phyloP scores from a whole-genome alignment of 202 grass and related monocot genomes.

The Panicum hallii region DNA sequence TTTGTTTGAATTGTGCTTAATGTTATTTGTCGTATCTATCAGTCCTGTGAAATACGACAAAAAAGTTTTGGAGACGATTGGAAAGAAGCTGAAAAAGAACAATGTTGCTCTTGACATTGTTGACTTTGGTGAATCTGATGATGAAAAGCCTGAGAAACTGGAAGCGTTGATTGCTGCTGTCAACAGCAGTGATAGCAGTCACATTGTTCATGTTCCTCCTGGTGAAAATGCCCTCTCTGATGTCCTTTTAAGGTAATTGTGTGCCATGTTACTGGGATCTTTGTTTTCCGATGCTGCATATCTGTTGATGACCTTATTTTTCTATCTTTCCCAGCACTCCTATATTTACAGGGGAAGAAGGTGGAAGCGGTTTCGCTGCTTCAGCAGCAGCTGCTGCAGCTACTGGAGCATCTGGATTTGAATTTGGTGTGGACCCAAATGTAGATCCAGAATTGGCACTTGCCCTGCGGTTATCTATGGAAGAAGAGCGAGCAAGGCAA shows the following conservation, averaged over 20 bases:
- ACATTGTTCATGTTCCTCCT: constrained; percentile 91
- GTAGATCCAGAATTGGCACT: constrained; percentile 93
- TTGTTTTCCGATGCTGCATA: constrained; percentile 5
- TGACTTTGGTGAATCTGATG: constrained; percentile 94
- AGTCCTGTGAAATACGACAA: constrained; percentile 92
- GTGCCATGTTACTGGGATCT: constrained; percentile 7
- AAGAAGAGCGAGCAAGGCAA: constrained; percentile 94
- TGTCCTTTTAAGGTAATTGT: constrained; percentile 83
- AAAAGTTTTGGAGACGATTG: constrained; percentile 84
- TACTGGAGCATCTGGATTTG: constrained; percentile 81
- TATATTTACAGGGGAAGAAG: constrained; percentile 96
- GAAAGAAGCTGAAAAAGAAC: constrained; percentile 97
- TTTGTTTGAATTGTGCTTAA: constrained; percentile 34
- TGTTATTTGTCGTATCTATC: neutral
- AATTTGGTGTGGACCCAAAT: constrained; percentile 99
- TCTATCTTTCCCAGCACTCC: constrained; percentile 69
- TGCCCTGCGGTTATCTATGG: constrained; percentile 93
- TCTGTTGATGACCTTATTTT: constrained; percentile 9
- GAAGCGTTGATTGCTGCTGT: constrained; percentile 74
- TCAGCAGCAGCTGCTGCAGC: constrained; percentile 87
- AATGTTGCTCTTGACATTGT: constrained; percentile 96
- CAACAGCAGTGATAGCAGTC: constrained; percentile 90
- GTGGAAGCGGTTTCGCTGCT: constrained; percentile 93
- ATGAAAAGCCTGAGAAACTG: constrained; percentile 93
- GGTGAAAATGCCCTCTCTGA: constrained; percentile 84